Conservation (phyloP, 2,329 filamentous ascomycete species). For the Byssochlamys sp. region DNA sequence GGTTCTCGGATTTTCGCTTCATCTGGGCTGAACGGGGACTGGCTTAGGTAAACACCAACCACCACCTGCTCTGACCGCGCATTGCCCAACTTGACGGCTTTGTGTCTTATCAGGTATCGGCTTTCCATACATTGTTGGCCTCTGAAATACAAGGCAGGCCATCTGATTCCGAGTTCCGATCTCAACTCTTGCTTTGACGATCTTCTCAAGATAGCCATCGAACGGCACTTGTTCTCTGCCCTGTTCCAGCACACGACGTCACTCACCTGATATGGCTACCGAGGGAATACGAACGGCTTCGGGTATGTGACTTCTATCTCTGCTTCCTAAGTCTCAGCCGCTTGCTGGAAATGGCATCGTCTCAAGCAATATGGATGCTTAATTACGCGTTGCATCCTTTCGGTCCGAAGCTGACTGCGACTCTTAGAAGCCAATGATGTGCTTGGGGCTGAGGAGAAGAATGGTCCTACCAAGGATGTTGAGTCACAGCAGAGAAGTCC, state of each 20-base stretch:
- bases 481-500: background rate
- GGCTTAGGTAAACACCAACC: constrained; percentile 22
- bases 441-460: background rate
- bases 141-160: background rate
- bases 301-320: constrained; percentile 12
- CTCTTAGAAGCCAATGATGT: background rate
- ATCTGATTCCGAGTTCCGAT: background rate
- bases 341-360: background rate
- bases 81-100: constrained; percentile 24
- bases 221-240: background rate
- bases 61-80: background rate
- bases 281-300: constrained; percentile 9
- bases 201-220: constrained; percentile 2
- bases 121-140: background rate
- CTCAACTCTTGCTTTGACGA: constrained; percentile 8
- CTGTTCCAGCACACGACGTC: constrained; percentile 12
- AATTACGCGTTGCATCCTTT: background rate
- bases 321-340: background rate
- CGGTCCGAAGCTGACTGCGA: background rate
- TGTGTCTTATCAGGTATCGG: constrained; percentile 5
- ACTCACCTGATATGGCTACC: constrained; percentile 18
- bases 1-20: background rate
- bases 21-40: constrained; percentile 14
- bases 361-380: background rate
- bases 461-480: background rate